These are phyloP conservation scores for Cytospora schulzeri DNA, from an alignment of 2,329 filamentous ascomycete genomes.

Conservation along the genomic window DNA sequence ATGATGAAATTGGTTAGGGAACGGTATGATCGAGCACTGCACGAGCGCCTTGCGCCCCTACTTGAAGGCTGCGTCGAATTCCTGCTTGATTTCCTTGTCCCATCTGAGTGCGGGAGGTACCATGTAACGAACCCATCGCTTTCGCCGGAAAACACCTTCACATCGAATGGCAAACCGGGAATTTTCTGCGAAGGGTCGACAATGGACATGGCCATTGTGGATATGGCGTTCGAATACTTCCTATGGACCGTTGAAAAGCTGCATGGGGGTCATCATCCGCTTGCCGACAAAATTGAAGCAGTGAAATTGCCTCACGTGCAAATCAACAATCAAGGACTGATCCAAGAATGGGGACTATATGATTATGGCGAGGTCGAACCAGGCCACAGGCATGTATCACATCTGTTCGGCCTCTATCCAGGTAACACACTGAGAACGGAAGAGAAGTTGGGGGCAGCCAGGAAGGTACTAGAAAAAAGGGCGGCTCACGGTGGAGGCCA, in stretches of 20 bases:
- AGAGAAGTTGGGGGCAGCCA: slow-evolving; percentile 35
- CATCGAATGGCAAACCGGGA: slow-evolving; percentile 40
- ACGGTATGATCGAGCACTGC: slow-evolving; percentile 32
- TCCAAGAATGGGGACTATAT: slow-evolving; percentile 44
- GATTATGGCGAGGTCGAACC: slow-evolving; percentile 46
- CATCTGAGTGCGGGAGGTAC: slow-evolving; percentile 31
- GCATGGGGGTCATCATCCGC: slow-evolving; percentile 7
- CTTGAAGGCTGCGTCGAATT: slow-evolving; percentile 37
- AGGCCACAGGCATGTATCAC: slow-evolving; percentile 54
- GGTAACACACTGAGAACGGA: slow-evolving; percentile 40
- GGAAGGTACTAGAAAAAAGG: slow-evolving; percentile 35
- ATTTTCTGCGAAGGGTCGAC: slow-evolving; percentile 47
- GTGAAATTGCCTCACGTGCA: slow-evolving; percentile 32
- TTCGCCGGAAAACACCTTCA: slow-evolving; percentile 39
- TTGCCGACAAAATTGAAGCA: slow-evolving; percentile 29
- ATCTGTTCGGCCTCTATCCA: slow-evolving; percentile 52
- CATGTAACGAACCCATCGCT: slow-evolving; percentile 39
- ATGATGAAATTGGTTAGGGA: slow-evolving; percentile 35
- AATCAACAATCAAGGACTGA: slow-evolving; percentile 40
- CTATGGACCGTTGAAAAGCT: slow-evolving; percentile 32
- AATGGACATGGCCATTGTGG: slow-evolving; percentile 49
- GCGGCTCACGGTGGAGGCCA: slow-evolving; percentile 44
- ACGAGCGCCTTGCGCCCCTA: slow-evolving; percentile 33
- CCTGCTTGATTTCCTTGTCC: slow-evolving; percentile 35
- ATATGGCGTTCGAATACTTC: slow-evolving; percentile 33